Conservation (phyloP, 331 rosid genomes). For the Quercus lobata region DNA sequence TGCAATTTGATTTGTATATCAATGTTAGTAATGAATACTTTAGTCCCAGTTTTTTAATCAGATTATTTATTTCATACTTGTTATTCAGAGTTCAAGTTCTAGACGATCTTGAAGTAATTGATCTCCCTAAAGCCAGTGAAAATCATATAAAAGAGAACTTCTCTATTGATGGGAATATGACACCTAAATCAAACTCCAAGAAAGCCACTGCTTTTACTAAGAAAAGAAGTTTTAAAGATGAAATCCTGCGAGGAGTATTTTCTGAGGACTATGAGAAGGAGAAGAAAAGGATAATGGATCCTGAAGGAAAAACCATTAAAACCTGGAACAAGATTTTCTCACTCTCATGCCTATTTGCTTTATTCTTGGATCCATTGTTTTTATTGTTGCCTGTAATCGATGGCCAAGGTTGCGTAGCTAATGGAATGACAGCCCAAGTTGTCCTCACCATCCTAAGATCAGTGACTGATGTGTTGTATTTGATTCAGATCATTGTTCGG, state of each 20-base stretch:
- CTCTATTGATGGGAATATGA: too few species aligned
- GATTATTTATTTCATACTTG: background rate
- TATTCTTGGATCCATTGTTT: conserved; percentile 90
- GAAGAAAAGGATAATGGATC: conserved; percentile 69
- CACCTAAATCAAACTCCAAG: too few species aligned
- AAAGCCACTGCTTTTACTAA: too few species aligned
- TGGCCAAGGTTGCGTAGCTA: conserved; percentile 59
- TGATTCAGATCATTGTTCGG: conserved; percentile 57
- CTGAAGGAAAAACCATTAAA: conserved; percentile 56
- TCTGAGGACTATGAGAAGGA: conserved; percentile 82
- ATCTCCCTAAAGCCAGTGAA: conserved; percentile 18
- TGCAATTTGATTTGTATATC: too few species aligned
- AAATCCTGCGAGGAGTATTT: conserved; percentile 75
- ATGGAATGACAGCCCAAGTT: conserved; percentile 36
- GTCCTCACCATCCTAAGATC: conserved; percentile 67
- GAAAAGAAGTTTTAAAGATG: conserved; percentile 34
- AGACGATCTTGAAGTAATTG: conserved; percentile 29
- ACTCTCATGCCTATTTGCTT: conserved; percentile 64
- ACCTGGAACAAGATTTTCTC: conserved; percentile 79
- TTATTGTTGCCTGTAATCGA: conserved; percentile 66
- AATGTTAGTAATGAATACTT: background rate
- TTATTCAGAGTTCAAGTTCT: conserved; percentile 25
- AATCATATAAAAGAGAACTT: conserved; percentile 6
- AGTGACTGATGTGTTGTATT: conserved; percentile 62
- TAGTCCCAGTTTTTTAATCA: background rate